Base-by-base conservation (phyloP, 2,329 filamentous ascomycete species). In the Metarhizium rileyi region DNA sequence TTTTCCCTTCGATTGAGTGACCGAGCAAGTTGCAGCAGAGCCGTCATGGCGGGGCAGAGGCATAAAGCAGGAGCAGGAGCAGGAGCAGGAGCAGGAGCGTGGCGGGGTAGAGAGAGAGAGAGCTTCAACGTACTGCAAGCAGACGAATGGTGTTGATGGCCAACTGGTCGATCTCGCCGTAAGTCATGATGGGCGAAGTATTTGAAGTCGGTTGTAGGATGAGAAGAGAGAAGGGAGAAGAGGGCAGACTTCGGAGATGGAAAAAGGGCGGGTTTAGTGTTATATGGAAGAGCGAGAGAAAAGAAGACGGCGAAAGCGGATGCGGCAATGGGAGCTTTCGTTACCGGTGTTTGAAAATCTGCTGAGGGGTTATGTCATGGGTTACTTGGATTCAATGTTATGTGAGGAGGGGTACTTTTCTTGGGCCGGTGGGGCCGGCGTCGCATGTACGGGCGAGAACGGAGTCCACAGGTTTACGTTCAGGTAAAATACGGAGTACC, bases 91-190 rank as follows among this genome's bases (percentile, higher is more conserved):
- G 10, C 27, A 28, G 58, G 23, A 43, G 23, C 18, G 27, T 58
- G 58, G 62, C 59, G 60, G 62, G 63, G 61, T 60, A 55, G 50
- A 56, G 42, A 57, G 47, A n/a, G n/a, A n/a, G n/a, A n/a, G n/a
- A n/a, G n/a, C n/a, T 48, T 49, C 46, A 55, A 84, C 90, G 72
- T 85, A 97, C 93, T 70, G 93, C 90, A 63, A 98, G 82, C 68
- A 89, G 74, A 71, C 93, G 88, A 78, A 98, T 97, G 72, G 91
- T 95, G 85, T 97, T 97, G 77, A 98, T 89, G 67, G 89, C 87
- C 74, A 90, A 81, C 78, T 85, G 77, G 72, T 98, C 93, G 67
- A 84, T 71, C 65, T 97, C 87, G 70, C 80, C 79, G 81, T 87
- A 96, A 71, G 83, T 83, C 91, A 97, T 97, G 71, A 66, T 82